A percentile compares a stretch with the other conserved stretches of the same genome.
These are phyloP conservation scores for Fomitopsis pulvina DNA, from an alignment of 768 basidiomycete genomes.

Conservation along the genomic window DNA sequence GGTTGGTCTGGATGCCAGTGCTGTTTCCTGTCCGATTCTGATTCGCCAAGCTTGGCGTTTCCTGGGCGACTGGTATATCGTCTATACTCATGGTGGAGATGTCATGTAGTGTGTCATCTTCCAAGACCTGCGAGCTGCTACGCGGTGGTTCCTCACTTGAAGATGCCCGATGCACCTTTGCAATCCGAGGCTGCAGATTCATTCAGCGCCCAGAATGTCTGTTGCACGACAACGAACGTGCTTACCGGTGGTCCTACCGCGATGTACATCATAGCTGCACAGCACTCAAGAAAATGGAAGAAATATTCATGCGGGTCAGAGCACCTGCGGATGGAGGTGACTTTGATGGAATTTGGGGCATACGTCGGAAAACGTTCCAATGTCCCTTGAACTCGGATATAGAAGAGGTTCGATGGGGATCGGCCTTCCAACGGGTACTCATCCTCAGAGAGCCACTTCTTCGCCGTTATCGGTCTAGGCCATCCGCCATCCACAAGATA, in stretches of 20 bases:
- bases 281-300: constrained; percentile 39
- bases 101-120: too few species aligned
- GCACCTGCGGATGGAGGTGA: constrained; percentile 25
- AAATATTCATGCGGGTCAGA: constrained; percentile 41
- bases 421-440: neutral
- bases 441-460: constrained; percentile 7
- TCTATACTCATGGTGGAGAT: too few species aligned
- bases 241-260: constrained; percentile 24
- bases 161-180: too few species aligned
- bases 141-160: too few species aligned
- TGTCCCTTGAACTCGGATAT: constrained; percentile 11
- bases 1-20: neutral
- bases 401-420: neutral
- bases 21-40: too few species aligned
- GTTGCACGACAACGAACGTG: neutral
- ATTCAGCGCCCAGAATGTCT: too few species aligned
- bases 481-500: constrained; percentile 35
- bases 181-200: too few species aligned
- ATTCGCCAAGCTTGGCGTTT: too few species aligned
- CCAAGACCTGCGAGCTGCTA: too few species aligned
- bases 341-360: constrained; percentile 1
- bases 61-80: too few species aligned
- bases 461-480: constrained; percentile 10
- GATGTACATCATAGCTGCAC: constrained; percentile 31
- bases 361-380: neutral